phyloP scores from a whole-genome alignment of 148 eudicot species.

The Pharnaceum exiguum region DNA sequence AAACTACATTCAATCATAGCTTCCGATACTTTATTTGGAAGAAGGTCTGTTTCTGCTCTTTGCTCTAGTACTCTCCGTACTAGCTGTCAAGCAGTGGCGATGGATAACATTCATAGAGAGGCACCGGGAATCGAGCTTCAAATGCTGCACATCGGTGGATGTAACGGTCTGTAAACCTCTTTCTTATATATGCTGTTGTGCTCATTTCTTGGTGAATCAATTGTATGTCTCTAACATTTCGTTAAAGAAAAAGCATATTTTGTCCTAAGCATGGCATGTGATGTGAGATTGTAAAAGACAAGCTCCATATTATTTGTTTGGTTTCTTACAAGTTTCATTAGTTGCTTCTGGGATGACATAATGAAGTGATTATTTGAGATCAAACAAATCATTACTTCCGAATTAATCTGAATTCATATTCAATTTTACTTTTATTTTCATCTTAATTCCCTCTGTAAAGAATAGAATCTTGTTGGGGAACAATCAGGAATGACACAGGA shows the following conservation, averaged over 20 bases:
- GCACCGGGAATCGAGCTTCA: slow-evolving; percentile 34
- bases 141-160: slow-evolving; percentile 74
- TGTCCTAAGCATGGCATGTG: too few species aligned
- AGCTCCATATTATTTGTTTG: too few species aligned
- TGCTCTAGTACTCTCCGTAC: slow-evolving; percentile 33
- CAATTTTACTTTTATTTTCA: background rate
- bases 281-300: too few species aligned
- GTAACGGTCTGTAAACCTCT: slow-evolving; percentile 48
- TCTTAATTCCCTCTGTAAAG: too few species aligned
- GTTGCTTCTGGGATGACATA: too few species aligned
- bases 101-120: slow-evolving; percentile 20
- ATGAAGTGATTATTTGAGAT: too few species aligned
- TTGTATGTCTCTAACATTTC: background rate
- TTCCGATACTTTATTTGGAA: slow-evolving; percentile 65
- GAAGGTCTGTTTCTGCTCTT: slow-evolving; percentile 49
- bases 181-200: background rate
- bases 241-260: background rate
- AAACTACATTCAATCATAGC: slow-evolving; percentile 67
- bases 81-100: slow-evolving; percentile 14
- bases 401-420: background rate
- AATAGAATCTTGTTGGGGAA: too few species aligned
- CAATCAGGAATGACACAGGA: too few species aligned
- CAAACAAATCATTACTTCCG: too few species aligned
- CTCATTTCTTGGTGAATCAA: background rate
- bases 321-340: too few species aligned